These are phyloP conservation scores for Cyberlindnera mississippiensis DNA, from an alignment of 805 yeast species.

Conservation along the genomic window DNA sequence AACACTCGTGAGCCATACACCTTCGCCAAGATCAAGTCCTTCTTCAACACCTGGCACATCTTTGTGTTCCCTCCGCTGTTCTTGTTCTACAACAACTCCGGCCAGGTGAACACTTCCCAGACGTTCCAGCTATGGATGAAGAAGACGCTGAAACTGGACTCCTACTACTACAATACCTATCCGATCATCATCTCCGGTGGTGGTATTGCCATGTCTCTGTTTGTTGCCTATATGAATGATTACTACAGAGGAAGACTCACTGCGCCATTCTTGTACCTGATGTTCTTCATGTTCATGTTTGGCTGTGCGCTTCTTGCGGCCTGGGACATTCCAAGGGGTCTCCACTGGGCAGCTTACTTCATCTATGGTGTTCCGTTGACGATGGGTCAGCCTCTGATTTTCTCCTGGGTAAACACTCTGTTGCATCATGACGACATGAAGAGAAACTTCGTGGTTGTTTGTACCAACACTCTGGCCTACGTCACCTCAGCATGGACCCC, in stretches of 20 bases:
- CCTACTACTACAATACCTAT: constrained; percentile 36
- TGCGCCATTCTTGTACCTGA: constrained; percentile 34
- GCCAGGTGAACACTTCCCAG: too few species aligned
- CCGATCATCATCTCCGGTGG: constrained; percentile 38
- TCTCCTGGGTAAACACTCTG: too few species aligned
- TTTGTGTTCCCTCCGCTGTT: too few species aligned
- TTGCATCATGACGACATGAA: too few species aligned
- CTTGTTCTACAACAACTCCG: too few species aligned
- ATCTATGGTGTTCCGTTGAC: constrained; percentile 44
- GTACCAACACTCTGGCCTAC: constrained; percentile 40
- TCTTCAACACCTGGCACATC: too few species aligned
- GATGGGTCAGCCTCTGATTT: constrained; percentile 47
- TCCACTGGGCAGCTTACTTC: constrained; percentile 49
- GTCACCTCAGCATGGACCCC: constrained; percentile 40
- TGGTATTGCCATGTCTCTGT: constrained; percentile 36
- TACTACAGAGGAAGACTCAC: constrained; percentile 34
- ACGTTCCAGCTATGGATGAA: constrained; percentile 42
- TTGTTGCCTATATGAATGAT: constrained; percentile 36
- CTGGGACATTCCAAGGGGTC: constrained; percentile 45
- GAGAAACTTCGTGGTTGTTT: neutral
- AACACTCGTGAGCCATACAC: constrained; percentile 31
- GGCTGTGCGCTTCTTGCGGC: constrained; percentile 41
- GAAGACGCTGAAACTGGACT: constrained; percentile 30
- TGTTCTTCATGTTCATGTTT: constrained; percentile 37
- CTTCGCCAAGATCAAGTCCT: too few species aligned